Percentiles rank a stretch among this genome's conserved stretches.
Conservation (phyloP, 2,329 filamentous ascomycete species). For the Leptographium lundbergii region DNA sequence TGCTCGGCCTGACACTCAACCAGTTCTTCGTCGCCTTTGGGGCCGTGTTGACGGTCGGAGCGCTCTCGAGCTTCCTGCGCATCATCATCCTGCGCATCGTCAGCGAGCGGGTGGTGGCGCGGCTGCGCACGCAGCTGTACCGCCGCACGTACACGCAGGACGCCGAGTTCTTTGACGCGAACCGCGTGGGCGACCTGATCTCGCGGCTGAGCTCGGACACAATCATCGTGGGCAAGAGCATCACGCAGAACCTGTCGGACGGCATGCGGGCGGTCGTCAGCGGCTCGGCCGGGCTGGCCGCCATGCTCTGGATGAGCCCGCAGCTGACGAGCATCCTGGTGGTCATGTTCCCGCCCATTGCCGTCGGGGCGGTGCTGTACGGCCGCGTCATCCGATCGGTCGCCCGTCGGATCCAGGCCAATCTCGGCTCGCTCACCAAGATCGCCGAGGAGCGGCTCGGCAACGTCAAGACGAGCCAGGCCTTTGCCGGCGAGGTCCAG, state of each 20-base stretch:
- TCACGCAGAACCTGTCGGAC: slow-evolving; percentile 94
- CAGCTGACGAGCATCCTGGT: slow-evolving; percentile 79
- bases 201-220: slow-evolving; percentile 92
- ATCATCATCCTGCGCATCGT: slow-evolving; percentile 90
- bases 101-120: slow-evolving; percentile 85
- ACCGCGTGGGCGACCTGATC: slow-evolving; percentile 90
- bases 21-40: slow-evolving; percentile 83
- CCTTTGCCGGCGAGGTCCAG: slow-evolving; percentile 84
- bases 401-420: slow-evolving; percentile 86
- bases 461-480: slow-evolving; percentile 92
- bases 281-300: slow-evolving; percentile 73
- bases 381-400: slow-evolving; percentile 79
- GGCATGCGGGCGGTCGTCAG: slow-evolving; percentile 86
- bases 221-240: slow-evolving; percentile 95
- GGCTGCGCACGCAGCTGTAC: slow-evolving; percentile 81
- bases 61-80: slow-evolving; percentile 82
- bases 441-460: slow-evolving; percentile 96
- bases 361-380: slow-evolving; percentile 82
- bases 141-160: slow-evolving; percentile 91
- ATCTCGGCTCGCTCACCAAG: slow-evolving; percentile 83
- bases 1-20: slow-evolving; percentile 74
- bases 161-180: slow-evolving; percentile 97
- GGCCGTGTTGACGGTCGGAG: slow-evolving; percentile 66
- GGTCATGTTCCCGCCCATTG: slow-evolving; percentile 82
- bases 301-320: slow-evolving; percentile 94